These are phyloP conservation scores for Chalciporus chontae DNA, from an alignment of 768 basidiomycete species.

Conservation along the genomic window DNA sequence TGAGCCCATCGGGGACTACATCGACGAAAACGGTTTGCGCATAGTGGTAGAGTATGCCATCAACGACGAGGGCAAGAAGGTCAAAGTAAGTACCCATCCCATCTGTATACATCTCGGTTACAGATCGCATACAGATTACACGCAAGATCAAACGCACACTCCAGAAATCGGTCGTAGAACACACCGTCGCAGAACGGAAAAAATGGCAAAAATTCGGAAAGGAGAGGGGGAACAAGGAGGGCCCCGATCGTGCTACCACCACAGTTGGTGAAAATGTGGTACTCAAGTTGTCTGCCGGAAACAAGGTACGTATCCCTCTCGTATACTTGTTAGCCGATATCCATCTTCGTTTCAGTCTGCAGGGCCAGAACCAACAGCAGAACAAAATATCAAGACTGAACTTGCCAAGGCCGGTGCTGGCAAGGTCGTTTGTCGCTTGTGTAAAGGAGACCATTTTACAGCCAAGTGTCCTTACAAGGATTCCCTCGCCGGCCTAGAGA, in stretches of 20 bases:
- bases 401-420: conserved; percentile 75
- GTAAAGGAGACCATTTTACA: conserved; percentile 97
- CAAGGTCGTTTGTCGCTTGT: conserved; percentile 88
- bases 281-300: conserved; percentile 60
- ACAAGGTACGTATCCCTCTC: conserved; percentile 43
- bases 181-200: conserved; percentile 89
- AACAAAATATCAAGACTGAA: conserved; percentile 62
- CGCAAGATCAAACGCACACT: conserved; percentile 81
- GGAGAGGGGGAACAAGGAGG: conserved; percentile 82
- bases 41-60: conserved; percentile 78
- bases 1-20: conserved; percentile 56
- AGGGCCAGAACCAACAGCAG: conserved; percentile 66
- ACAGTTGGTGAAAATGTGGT: conserved; percentile 78
- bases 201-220: conserved; percentile 92
- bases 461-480: conserved; percentile 99
- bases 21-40: conserved; percentile 84
- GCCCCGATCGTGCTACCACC: conserved; percentile 91
- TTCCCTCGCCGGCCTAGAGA: conserved; percentile 75
- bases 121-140: conserved; percentile 58
- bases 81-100: conserved; percentile 59
- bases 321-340: not conserved
- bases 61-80: conserved; percentile 92
- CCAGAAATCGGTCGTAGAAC: conserved; percentile 91
- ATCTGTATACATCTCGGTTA: not conserved
- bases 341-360: conserved; percentile 36